A percentile compares a stretch with the other conserved stretches of the same genome.
Evolutionary conservation across 176 grass and related monocot genomes (phyloP).

Genomic region (Olyra latifolia): DNA sequence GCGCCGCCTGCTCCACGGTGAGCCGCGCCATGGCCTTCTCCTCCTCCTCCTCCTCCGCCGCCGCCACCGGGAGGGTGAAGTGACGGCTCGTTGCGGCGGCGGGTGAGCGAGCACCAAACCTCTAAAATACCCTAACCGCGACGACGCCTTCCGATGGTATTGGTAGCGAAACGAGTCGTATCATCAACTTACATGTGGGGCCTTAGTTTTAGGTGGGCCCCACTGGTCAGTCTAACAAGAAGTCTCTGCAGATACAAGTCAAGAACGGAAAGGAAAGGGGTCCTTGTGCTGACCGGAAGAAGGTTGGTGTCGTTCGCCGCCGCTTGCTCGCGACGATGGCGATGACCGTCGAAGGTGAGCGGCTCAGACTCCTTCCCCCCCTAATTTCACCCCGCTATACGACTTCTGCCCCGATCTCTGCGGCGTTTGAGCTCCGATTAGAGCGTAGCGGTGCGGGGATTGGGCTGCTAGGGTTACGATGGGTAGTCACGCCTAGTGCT

Average conservation of each 20-base stretch:
- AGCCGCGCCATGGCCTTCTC: constrained; percentile 53
- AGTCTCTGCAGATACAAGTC: not conserved
- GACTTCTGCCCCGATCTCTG: not conserved
- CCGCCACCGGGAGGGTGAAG: not conserved
- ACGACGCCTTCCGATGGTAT: not conserved
- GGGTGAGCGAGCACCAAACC: not conserved
- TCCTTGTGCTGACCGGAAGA: too few relatives aligned
- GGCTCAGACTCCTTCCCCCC: not conserved
- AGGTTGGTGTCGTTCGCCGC: not conserved
- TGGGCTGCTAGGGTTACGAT: constrained; percentile 33
- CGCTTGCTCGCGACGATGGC: constrained; percentile 41
- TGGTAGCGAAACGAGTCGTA: not conserved
- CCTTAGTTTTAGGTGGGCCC: not conserved
- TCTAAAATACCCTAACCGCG: not conserved
- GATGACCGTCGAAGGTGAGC: constrained; percentile 74
- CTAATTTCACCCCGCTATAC: not conserved
- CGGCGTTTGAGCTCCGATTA: not conserved
- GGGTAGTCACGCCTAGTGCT: not conserved
- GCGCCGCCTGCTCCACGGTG: constrained; percentile 66
- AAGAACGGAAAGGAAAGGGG: not conserved
- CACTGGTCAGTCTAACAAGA: not conserved
- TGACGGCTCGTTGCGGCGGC: not conserved
- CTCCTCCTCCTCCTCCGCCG: not conserved
- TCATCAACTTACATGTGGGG: not conserved
- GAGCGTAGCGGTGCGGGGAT: not conserved